These are phyloP conservation scores for Waitea zeae DNA, from an alignment of 1,284 basidiomycete genomes.

Conservation along the genomic window DNA sequence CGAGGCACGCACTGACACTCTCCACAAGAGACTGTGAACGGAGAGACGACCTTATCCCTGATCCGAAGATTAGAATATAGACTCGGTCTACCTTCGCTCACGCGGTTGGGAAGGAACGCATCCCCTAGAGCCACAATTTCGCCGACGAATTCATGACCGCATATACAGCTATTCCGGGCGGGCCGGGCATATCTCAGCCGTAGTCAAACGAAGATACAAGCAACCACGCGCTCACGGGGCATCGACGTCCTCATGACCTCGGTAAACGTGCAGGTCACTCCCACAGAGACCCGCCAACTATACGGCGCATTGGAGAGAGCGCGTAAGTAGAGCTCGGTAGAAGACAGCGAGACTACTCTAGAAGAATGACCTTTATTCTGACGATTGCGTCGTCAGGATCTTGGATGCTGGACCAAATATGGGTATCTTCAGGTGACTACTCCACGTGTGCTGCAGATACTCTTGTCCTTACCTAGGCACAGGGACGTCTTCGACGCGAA, in stretches of 20 bases:
- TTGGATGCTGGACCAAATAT: conserved; percentile 49
- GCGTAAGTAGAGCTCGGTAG: not conserved
- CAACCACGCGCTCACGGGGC: conserved; percentile 13
- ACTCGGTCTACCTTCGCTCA: conserved; percentile 31
- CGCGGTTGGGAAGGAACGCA: conserved; percentile 26
- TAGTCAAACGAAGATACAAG: no score
- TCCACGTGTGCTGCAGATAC: conserved; percentile 1
- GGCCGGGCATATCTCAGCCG: not conserved
- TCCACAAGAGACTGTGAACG: conserved; percentile 75
- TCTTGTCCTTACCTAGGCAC: conserved; percentile 29
- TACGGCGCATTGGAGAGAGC: not conserved
- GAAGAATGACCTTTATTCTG: conserved; percentile 40
- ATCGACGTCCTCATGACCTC: conserved; percentile 30
- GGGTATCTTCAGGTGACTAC: conserved; percentile 1
- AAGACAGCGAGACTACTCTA: conserved; percentile 5
- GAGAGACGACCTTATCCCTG: conserved; percentile 76
- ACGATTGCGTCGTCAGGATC: conserved; percentile 62
- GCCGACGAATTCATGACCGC: conserved; percentile 77
- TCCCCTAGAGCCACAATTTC: conserved; percentile 57
- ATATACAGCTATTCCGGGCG: conserved; percentile 32
- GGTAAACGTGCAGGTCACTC: conserved; percentile 70
- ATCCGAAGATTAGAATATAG: conserved; percentile 53
- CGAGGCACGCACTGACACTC: conserved; percentile 48
- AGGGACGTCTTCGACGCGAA: conserved; percentile 40
- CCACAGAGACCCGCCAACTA: conserved; percentile 65